Evolutionary conservation across 192 early-diverging fungal species (phyloP).

Genomic region (Phycomyces nitens): DNA sequence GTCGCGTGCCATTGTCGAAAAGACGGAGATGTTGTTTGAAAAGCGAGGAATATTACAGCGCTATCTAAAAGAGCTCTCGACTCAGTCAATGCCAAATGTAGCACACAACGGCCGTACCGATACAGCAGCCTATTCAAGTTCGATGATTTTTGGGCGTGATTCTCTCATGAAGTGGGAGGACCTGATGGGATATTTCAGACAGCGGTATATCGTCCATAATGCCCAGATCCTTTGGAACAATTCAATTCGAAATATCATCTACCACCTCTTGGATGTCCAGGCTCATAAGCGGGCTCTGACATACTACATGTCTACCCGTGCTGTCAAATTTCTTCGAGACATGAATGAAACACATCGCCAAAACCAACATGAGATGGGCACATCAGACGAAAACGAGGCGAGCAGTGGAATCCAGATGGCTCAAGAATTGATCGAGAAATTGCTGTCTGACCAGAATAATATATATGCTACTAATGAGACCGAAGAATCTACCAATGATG

Average conservation of each 20-base stretch:
- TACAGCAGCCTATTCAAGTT: slow-evolving; percentile 6
- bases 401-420: slow-evolving; percentile 34
- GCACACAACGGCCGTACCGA: not conserved
- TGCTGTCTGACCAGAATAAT: slow-evolving; percentile 42
- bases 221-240: slow-evolving; percentile 83
- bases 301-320: slow-evolving; percentile 83
- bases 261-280: slow-evolving; percentile 71
- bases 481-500: slow-evolving; percentile 11
- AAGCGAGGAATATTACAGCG: slow-evolving; percentile 55
- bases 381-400: slow-evolving; percentile 12
- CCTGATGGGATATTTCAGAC: slow-evolving; percentile 53
- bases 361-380: slow-evolving; percentile 2
- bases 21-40: slow-evolving; percentile 55
- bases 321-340: slow-evolving; percentile 73
- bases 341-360: slow-evolving; percentile 36
- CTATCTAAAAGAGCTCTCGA: slow-evolving; percentile 29
- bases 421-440: slow-evolving; percentile 42
- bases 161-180: slow-evolving; percentile 35
- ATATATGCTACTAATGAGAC: slow-evolving; percentile 44
- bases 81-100: slow-evolving; percentile 22
- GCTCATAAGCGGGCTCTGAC: slow-evolving; percentile 62
- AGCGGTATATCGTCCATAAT: slow-evolving; percentile 81
- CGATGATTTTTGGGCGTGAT: slow-evolving; percentile 36
- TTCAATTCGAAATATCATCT: slow-evolving; percentile 76
- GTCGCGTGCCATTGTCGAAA: slow-evolving; percentile 53